Evolutionary conservation across 1,284 basidiomycete species (phyloP).

Genomic region (Ganoderma boninense): DNA sequence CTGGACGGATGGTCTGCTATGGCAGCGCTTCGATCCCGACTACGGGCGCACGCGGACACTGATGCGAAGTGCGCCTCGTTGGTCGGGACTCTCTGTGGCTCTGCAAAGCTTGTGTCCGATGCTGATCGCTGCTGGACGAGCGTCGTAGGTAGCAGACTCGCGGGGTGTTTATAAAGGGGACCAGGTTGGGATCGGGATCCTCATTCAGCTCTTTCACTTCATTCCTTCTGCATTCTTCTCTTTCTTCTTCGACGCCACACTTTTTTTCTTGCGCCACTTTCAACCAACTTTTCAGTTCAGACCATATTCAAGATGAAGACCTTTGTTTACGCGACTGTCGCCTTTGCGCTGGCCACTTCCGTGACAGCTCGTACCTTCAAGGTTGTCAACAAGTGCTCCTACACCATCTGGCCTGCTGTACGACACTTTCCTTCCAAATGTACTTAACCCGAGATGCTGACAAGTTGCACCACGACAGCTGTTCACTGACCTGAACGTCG

Average conservation of each 20-base stretch:
- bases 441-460: background rate
- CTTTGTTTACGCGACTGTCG: slow-evolving; percentile 11
- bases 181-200: background rate
- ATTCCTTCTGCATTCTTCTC: background rate
- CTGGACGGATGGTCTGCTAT: background rate
- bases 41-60: background rate
- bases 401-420: slow-evolving; percentile 31
- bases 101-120: background rate
- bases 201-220: slow-evolving; percentile 3
- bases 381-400: slow-evolving; percentile 32
- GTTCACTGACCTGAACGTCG: slow-evolving; percentile 44
- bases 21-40: background rate
- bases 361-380: slow-evolving; percentile 28
- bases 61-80: background rate
- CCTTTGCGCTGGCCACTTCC: slow-evolving; percentile 15
- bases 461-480: slow-evolving; percentile 27
- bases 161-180: slow-evolving; percentile 10
- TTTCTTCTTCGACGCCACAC: background rate
- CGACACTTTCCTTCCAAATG: background rate
- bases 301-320: slow-evolving; percentile 12
- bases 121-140: background rate
- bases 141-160: background rate
- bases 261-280: background rate
- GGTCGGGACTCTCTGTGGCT: background rate
- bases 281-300: background rate